A percentile compares a stretch with the other conserved stretches of the same genome.
phyloP scores from a whole-genome alignment of 2,329 filamentous ascomycete genomes.

The Eurotiales sp. region DNA sequence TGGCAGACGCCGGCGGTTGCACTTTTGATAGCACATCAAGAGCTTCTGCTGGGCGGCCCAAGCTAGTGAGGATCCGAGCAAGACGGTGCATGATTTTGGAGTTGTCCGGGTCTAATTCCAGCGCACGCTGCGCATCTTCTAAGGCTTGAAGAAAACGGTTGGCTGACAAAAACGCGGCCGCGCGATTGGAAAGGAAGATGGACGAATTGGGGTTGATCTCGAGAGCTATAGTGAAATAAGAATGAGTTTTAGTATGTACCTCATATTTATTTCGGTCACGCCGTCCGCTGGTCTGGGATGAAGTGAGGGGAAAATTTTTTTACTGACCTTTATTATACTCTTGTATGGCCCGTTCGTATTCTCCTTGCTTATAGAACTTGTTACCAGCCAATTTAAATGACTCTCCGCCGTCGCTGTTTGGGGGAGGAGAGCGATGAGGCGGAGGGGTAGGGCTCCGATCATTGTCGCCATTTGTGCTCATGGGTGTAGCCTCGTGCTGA shows the following conservation, averaged over 20 bases:
- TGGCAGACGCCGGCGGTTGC: conserved; percentile 72
- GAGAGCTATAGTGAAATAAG: conserved; percentile 60
- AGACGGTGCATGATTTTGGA: conserved; percentile 83
- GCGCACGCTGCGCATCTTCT: conserved; percentile 78
- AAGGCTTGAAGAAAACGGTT: conserved; percentile 74
- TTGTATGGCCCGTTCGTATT: conserved; percentile 81
- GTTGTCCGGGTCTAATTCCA: conserved; percentile 79
- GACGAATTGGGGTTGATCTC: conserved; percentile 79
- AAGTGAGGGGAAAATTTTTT: neutral
- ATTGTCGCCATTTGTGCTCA: conserved; percentile 21
- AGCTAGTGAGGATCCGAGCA: conserved; percentile 81
- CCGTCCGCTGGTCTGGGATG: neutral
- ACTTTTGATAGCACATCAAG: conserved; percentile 78
- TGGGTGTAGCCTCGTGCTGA: conserved; percentile 36
- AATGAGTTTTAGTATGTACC: conserved; percentile 8
- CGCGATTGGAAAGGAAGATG: conserved; percentile 91
- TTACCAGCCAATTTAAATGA: conserved; percentile 89
- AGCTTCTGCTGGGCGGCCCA: conserved; percentile 84
- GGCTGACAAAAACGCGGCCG: conserved; percentile 88
- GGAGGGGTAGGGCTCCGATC: conserved; percentile 45
- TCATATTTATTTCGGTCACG: neutral
- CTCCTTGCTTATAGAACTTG: conserved; percentile 92
- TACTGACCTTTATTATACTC: conserved; percentile 88
- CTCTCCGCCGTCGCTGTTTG: conserved; percentile 77
- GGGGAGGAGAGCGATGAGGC: conserved; percentile 36